Base-by-base conservation (phyloP, 2,329 filamentous ascomycete species). In the Fusarium sp. region DNA sequence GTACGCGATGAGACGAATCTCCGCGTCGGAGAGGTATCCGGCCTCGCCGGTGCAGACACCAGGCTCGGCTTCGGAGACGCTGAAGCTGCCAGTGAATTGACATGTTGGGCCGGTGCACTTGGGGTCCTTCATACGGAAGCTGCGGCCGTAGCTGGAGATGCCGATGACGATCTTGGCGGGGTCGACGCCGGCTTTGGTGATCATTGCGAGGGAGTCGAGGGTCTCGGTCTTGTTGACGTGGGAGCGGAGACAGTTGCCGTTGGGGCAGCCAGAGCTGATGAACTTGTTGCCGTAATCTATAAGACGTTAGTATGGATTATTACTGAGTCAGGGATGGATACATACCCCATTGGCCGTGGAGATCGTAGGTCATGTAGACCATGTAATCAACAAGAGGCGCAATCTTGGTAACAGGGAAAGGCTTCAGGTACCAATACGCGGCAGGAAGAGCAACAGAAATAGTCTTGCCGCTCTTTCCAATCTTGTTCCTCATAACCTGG, bases 181-280 rank as follows among this genome's bases (percentile, higher is more conserved):
- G 3, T 78, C 73, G 1, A 81, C 81, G 7, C 81, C 81, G 3
- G 81, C 81, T 54, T 82, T 83, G 3, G 81, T 83, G 39, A 83
- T 76, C 80, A 83, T 84, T 3, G 79, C 66, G 18, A 85, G 71
- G 1, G 83, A 72, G n/a, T 75, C 75, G 8, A 73, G 42, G 3
- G 82, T 84, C 57, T 85, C 83, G 9, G 83, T 85, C 48, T 78
- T 59, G 75, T 85, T 85, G 68, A 84, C 75, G 66, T 84, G 82
- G 0, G 77, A 80, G 1, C 82, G 81, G 3, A 85, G 77, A 53
- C 84, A 82, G 70, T 80, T 79, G 4, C 80, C 80, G 12, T 17
- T 62, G 4, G 74, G 68, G 56, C 80, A 82, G 24, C 78, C 76
- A 2, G 76, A 69, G 51, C 51, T 75, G 20, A 78, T 67, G 50